Percentiles rank a stretch among this genome's conserved stretches.
These are phyloP conservation scores for Xylaria bambusicola DNA, from an alignment of 495 filamentous ascomycete species.

Conservation along the genomic window DNA sequence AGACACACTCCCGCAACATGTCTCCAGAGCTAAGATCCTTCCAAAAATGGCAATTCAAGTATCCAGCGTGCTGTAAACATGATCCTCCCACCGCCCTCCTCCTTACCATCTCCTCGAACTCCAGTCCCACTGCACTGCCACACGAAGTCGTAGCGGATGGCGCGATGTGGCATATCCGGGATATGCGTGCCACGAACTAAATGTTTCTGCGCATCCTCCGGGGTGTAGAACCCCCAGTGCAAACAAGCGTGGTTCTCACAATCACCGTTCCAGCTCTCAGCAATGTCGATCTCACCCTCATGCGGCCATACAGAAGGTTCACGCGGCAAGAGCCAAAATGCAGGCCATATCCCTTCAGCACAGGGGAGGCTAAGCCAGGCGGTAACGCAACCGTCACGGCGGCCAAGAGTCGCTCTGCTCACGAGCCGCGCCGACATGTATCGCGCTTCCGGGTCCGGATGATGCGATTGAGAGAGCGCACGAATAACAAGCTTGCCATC, in stretches of 20 bases:
- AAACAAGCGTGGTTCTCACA: constrained; percentile 45
- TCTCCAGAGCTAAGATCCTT: too few species aligned
- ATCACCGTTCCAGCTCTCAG: constrained; percentile 52
- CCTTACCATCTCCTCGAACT: constrained; percentile 18
- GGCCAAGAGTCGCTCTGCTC: constrained; percentile 37
- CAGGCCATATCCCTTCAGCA: constrained; percentile 45
- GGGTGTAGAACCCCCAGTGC: constrained; percentile 49
- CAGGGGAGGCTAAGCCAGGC: constrained; percentile 38
- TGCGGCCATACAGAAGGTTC: constrained; percentile 57
- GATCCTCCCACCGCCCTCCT: constrained; percentile 26
- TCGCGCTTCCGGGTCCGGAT: constrained; percentile 30
- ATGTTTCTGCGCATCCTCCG: constrained; percentile 46
- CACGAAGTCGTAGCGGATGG: constrained; percentile 37
- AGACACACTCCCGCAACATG: too few species aligned
- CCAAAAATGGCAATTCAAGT: too few species aligned
- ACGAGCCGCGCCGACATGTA: constrained; percentile 46
- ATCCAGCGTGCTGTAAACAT: too few species aligned
- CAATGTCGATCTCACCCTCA: constrained; percentile 64
- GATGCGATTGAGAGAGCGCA: constrained; percentile 29
- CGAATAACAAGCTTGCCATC: constrained; percentile 43
- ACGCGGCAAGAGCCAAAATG: constrained; percentile 47
- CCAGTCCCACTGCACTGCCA: constrained; percentile 37
- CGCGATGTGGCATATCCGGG: constrained; percentile 27
- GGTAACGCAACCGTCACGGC: constrained; percentile 39
- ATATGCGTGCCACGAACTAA: constrained; percentile 39